Base-by-base conservation (phyloP, 164 flowering plant species). In the Amborella trichopoda region DNA sequence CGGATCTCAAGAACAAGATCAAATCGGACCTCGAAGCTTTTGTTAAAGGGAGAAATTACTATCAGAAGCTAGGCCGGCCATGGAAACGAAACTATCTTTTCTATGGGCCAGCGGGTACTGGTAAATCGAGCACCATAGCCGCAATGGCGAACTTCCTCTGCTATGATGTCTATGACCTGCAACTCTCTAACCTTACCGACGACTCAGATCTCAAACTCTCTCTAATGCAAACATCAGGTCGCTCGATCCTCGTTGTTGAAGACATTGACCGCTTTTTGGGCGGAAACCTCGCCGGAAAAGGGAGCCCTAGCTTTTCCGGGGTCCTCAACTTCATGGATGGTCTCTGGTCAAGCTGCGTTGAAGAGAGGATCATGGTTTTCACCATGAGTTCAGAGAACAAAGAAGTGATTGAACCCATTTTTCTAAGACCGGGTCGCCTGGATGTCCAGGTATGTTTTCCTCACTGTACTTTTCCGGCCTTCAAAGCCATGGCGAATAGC, bases 11-110 rank as follows among this genome's bases (percentile, higher is more conserved):
- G 56, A 65, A 47, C 61, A 78, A 66, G 66, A 69, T 88, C 12
- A 74, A 65, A 41, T 53, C 84, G 23, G 97, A 84, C 55, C 75
- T 84, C 8, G 97, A 84, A 26, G 28, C 56, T 34, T 84, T 83
- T 53, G 22, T 76, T 21, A 88, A 88, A 41, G 69, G 88, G 12
- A 78, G 72, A 28, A 80, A 78, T 52, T 81, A 81, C 44, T 88
- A 77, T 23, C 80, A 88, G 46, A 64, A 74, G 1, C 48, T 84
- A 14, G 97, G 97, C 17, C 83, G 89, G 3, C 86, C 74, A 25
- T 88, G 97, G 94, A 79, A 71, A 32, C 74, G 97, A 37, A 81
- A 91, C 47, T 88, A 80, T 41, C 66, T 88, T 3, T 58, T 88
- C 2, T 64, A 78, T 63, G 97, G 97, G 6, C 65, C 75, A 0